These are phyloP conservation scores for Russula sp. DNA, from an alignment of 768 basidiomycete genomes.

Conservation along the genomic window DNA sequence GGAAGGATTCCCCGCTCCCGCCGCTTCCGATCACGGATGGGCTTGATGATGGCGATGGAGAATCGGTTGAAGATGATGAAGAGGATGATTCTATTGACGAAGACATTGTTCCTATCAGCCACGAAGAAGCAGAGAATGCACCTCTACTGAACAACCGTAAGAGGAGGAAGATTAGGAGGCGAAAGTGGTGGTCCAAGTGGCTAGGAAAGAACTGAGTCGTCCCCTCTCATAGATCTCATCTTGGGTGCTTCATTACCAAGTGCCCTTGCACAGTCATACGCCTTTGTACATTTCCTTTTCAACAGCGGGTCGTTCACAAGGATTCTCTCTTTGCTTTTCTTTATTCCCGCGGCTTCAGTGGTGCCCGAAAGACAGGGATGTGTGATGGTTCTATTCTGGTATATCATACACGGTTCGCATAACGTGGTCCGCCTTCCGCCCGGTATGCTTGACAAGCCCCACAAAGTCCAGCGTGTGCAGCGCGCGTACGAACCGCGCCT, in stretches of 20 bases:
- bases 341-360: not conserved
- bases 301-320: not conserved
- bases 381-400: conserved; percentile 21
- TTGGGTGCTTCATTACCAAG: too few relatives aligned
- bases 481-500: conserved; percentile 72
- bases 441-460: conserved; percentile 74
- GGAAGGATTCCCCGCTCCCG: conserved; percentile 12
- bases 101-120: conserved; percentile 8
- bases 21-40: conserved; percentile 9
- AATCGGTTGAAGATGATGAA: conserved; percentile 17
- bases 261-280: not conserved
- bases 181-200: conserved; percentile 11
- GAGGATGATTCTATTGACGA: conserved; percentile 22
- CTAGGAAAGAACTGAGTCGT: not conserved
- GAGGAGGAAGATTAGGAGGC: conserved; percentile 3
- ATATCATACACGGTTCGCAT: conserved; percentile 57
- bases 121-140: conserved; percentile 8
- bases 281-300: not conserved
- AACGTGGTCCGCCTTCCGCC: conserved; percentile 72
- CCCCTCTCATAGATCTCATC: not conserved
- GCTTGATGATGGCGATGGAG: conserved; percentile 18
- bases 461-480: conserved; percentile 77
- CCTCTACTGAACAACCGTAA: conserved; percentile 8
- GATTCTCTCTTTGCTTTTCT: not conserved
- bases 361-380: too few relatives aligned